Base-by-base conservation (phyloP, 176 grass and related monocot genomes). In the Alopecurus myosuroides region DNA sequence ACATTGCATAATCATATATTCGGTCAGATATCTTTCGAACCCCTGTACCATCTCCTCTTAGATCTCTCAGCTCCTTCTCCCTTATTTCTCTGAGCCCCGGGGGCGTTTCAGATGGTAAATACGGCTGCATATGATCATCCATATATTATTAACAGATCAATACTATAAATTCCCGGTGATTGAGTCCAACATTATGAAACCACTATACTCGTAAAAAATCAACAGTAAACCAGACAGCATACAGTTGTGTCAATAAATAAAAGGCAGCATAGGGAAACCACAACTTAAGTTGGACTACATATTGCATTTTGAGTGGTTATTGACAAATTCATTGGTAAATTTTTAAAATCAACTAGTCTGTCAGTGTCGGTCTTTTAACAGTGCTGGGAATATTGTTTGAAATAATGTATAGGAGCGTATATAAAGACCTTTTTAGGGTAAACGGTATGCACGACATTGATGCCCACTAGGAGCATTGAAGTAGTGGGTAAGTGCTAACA, bases 41-140 rank as follows among this genome's bases (percentile, higher is more conserved):
- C 36, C 97, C 97, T 72, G 85, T 94, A 33, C 93, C 89, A 63
- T 99, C 91, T 64, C 97, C 97, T 76, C 86, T 89, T 26, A 96
- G 82, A 50, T 96, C 90, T 51, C 74, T 91, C 20, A 99, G 78
- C 74, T 94, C 97, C 82, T 96, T 90, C 53, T 96, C 88, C 48
- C 97, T 96, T 26, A 96, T 77, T 66, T 87, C 89, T 88, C 77
- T 91, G 25, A 96, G 88, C 41, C 91, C 97, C 1, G 87, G 82
- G 42, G 97, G 97, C 41, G 97, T 99, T 85, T 99, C 84, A 39
- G 86, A 89, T 60, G 93, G 93, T 86, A 99, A 87, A 76, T 96
- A 99, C 14, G 97, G 97, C 97, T 99, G 88, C 93, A 98, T 36
- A 26, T 78, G 39, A 50, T 48, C 42, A 81, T 81, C 23, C 23